Base-by-base conservation (phyloP, 768 basidiomycete genomes). In the Tylopilus plumbeoviolaceoides region DNA sequence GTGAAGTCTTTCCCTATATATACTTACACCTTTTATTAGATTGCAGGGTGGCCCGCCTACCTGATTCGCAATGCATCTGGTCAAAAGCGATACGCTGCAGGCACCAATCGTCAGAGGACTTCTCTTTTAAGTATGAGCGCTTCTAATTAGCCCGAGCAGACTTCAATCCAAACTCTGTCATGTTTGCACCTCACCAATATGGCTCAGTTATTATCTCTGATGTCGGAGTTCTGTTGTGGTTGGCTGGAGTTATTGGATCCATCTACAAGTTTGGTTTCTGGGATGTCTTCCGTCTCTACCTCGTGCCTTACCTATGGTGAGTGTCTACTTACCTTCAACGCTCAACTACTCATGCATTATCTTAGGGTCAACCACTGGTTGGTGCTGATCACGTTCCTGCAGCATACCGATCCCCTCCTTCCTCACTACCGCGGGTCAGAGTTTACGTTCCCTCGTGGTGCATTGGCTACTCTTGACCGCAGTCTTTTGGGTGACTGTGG, bases 391-490 rank as follows among this genome's bases (percentile, higher is more conserved):
- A 97, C 94, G 18, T 98, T 92, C 87, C 78, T 98, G 47, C 95
- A 99, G 75, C 95, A 99, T 77, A 98, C 95, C 62, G 95, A 98
- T 73, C 92, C 95, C 18, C 70, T 88, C 43, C 82, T 98, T 41
- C 95, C 95, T 45, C 95, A 98, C 73, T 98, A 97, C 79, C 89
- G 90, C 58, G 82, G 85, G 14, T 66, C 82, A 35, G 86, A 89
- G 65, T 98, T 95, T 79, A 94, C 86, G 36, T 99, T 98, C 80
- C 77, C 87, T 41, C 90, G 93, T 60, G 95, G 95, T 53, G 95
- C 95, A 15, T 83, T 98, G 48, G 75, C 90, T 48, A 99, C 95
- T 11, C 77, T 98, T 38, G 93, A 98, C 70, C 89, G 91, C 44
- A 83, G 68, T 63, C 78, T 91, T 35, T 75, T 93, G 23, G 89